Conservation (phyloP, 352 stramenopile genomes). For the Thalassiosira exigua region DNA sequence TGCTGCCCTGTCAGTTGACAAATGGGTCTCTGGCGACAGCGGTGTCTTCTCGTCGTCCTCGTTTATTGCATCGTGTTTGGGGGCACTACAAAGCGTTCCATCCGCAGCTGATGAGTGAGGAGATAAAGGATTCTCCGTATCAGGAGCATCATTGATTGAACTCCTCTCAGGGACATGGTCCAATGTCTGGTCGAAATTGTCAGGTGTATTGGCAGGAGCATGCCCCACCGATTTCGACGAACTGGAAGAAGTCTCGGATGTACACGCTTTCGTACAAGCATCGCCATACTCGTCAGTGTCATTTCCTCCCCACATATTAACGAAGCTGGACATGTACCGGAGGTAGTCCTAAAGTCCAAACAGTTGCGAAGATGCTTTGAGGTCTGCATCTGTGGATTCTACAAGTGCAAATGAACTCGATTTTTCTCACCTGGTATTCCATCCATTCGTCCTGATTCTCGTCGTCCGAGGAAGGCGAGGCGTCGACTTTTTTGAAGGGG, state of each 20-base stretch:
- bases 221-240: no score
- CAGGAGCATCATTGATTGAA: neutral
- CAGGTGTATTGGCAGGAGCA: neutral
- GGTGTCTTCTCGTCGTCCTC: slow-evolving; percentile 28
- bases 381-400: no score
- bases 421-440: slow-evolving; percentile 49
- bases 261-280: slow-evolving; percentile 10
- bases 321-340: slow-evolving; percentile 42
- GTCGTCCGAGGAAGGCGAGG: slow-evolving; percentile 20
- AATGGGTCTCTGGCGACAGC: slow-evolving; percentile 11
- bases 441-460: slow-evolving; percentile 40
- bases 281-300: slow-evolving; percentile 5
- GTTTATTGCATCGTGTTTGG: neutral
- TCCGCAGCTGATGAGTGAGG: neutral
- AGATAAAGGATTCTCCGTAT: slow-evolving; percentile 25
- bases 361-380: slow-evolving; percentile 6
- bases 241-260: slow-evolving; percentile 18
- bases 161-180: slow-evolving; percentile 7
- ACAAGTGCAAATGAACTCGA: neutral
- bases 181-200: slow-evolving; percentile 2
- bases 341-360: slow-evolving; percentile 22
- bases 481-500: slow-evolving; percentile 36
- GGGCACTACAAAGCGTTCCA: neutral
- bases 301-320: slow-evolving; percentile 39
- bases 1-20: slow-evolving; percentile 13